Evolutionary conservation across 139 green algal species (phyloP), one percentile per base, ranked within the genome.

Genomic region (Chlorella sp.): DNA sequence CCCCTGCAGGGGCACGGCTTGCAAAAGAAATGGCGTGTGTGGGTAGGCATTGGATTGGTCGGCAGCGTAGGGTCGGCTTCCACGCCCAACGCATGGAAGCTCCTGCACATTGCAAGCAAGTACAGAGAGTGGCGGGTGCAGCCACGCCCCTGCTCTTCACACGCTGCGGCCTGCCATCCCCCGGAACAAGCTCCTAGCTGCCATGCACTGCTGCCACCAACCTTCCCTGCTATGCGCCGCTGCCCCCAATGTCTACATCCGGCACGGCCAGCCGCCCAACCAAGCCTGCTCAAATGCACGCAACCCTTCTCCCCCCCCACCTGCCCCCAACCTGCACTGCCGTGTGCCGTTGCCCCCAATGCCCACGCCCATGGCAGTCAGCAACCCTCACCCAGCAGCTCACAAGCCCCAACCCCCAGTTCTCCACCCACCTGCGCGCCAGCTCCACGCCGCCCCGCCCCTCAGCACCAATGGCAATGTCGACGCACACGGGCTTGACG

Each of bases 391-490:
- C 43, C 82, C 41, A 0, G 43, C 28, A 3, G 48, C 13, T 7
- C 72, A 72, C 34, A 65, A 87, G 43, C n/a, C n/a, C n/a, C n/a
- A n/a, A n/a, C n/a, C n/a, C n/a, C n/a, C n/a, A n/a, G 72, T 69
- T 34, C 34, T 75, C n/a, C 82, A 76, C 62, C 78, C 64, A 76
- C 79, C 79, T 60, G 41, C 77, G 60, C 58, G 84, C 78, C 44
- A 88, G 76, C 62, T 88, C 84, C 64, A 88, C 84, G 0, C 84
- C 84, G 0, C 41, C 84, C 1, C 84, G 64, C 14, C 84, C 84
- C 51, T 85, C 84, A 0, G 73, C 60, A 2, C 84, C 84, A 28
- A 88, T 79, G 1, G 76, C 84, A 77, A 88, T 88, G 19, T 88
- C 84, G 1, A 88, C 62, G 1, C 38, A 56, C 36, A 84, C 41